These are phyloP conservation scores for Earliella scabrosa DNA, from an alignment of 1,284 basidiomycete genomes.

Conservation along the genomic window DNA sequence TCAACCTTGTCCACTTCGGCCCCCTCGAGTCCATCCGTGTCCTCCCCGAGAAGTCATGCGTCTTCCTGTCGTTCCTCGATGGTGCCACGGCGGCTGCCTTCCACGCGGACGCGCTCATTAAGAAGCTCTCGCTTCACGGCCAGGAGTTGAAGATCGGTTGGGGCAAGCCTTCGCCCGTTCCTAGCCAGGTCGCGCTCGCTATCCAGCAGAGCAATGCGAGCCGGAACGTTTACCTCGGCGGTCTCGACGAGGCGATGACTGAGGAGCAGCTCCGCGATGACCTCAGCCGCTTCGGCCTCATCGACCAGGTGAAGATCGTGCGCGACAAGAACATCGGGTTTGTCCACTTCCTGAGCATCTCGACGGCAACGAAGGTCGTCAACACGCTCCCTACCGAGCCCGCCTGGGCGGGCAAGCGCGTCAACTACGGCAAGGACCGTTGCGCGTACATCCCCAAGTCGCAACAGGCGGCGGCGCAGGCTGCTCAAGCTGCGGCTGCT, in stretches of 20 bases:
- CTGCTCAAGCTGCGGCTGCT: slow-evolving; percentile 81
- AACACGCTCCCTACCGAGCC: slow-evolving; percentile 88
- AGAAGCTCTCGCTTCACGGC: slow-evolving; percentile 88
- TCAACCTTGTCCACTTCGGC: slow-evolving; percentile 97
- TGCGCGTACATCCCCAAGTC: slow-evolving; percentile 94
- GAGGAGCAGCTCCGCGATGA: slow-evolving; percentile 91
- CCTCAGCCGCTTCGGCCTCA: slow-evolving; percentile 87
- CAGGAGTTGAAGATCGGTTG: slow-evolving; percentile 96
- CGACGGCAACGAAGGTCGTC: slow-evolving; percentile 92
- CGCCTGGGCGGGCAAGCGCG: slow-evolving; percentile 91
- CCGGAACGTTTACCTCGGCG: slow-evolving; percentile 93
- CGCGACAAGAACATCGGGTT: slow-evolving; percentile 98
- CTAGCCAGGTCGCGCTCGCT: slow-evolving; percentile 81
- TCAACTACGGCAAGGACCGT: slow-evolving; percentile 95
- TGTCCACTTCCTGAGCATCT: slow-evolving; percentile 94
- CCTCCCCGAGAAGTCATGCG: slow-evolving; percentile 97
- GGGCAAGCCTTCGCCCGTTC: slow-evolving; percentile 91
- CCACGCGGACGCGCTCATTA: slow-evolving; percentile 92
- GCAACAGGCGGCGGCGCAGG: slow-evolving; percentile 83
- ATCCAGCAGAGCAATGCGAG: slow-evolving; percentile 91
- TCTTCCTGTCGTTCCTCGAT: slow-evolving; percentile 97
- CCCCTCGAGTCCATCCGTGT: slow-evolving; percentile 95
- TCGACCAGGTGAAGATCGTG: slow-evolving; percentile 98
- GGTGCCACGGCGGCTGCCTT: slow-evolving; percentile 90
- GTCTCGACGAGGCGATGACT: slow-evolving; percentile 84